phyloP scores from a whole-genome alignment of 2,329 filamentous ascomycete species.

The Fusarium neocosmosporiellum region DNA sequence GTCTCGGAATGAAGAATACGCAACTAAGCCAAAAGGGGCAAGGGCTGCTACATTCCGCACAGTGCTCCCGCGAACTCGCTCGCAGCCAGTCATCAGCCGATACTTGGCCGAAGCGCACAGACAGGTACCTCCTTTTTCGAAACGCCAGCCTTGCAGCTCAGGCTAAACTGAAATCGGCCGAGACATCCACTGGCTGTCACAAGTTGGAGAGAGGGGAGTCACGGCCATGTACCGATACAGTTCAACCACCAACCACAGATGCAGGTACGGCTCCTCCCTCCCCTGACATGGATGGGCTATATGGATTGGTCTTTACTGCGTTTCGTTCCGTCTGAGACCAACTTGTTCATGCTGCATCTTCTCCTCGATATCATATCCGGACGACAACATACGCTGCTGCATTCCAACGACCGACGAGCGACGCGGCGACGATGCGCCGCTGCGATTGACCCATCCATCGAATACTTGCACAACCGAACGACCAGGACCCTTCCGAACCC shows the following conservation, averaged over 20 bases:
- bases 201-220: conserved; percentile 25
- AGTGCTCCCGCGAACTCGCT: conserved; percentile 13
- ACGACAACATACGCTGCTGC: conserved; percentile 9
- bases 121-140: background rate
- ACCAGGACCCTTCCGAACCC: conserved; percentile 2
- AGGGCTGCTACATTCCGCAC: conserved; percentile 1
- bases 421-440: conserved; percentile 15
- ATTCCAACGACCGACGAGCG: background rate
- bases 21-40: conserved; percentile 8
- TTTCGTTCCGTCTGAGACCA: conserved; percentile 24
- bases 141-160: conserved; percentile 7
- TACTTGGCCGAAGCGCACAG: conserved; percentile 19
- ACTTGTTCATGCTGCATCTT: conserved; percentile 25
- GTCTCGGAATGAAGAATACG: background rate
- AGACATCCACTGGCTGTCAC: conserved; percentile 23
- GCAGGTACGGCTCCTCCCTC: conserved; percentile 41
- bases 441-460: conserved; percentile 1
- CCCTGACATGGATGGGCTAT: conserved; percentile 43
- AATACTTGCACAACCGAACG: background rate
- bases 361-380: background rate
- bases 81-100: background rate
- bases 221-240: conserved; percentile 21
- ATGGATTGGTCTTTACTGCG: conserved; percentile 10
- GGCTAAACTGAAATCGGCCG: background rate
- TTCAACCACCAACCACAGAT: conserved; percentile 42